These are phyloP conservation scores for Paecilomyces fulvus DNA, from an alignment of 2,329 filamentous ascomycete species.

Conservation along the genomic window DNA sequence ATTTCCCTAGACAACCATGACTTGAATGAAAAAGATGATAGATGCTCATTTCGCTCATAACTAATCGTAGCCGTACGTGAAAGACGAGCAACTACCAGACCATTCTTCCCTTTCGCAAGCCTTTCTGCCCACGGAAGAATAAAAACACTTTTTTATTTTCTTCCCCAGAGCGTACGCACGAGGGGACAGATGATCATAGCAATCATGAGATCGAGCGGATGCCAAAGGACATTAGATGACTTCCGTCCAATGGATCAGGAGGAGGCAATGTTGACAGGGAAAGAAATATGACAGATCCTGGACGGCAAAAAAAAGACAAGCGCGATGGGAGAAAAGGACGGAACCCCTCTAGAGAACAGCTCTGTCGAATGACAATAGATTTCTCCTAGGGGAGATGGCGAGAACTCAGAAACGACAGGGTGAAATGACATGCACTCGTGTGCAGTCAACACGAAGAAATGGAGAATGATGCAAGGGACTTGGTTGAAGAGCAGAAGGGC, in stretches of 20 bases:
- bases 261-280: neutral
- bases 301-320: neutral
- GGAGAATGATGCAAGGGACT: neutral
- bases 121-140: neutral
- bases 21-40: neutral
- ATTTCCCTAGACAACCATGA: neutral
- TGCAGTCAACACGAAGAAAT: neutral
- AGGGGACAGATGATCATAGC: neutral
- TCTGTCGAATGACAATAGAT: neutral
- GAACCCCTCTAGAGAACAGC: neutral
- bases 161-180: neutral
- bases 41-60: neutral
- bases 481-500: neutral
- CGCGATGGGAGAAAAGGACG: neutral
- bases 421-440: neutral
- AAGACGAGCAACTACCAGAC: neutral
- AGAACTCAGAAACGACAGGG: neutral
- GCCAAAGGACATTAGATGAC: neutral
- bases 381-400: neutral
- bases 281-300: neutral
- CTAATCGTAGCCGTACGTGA: neutral
- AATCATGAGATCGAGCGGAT: neutral
- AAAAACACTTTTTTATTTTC: neutral
- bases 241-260: neutral
- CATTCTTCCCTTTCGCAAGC: neutral